A percentile compares a stretch with the other conserved stretches of the same genome.
Conservation (phyloP, 2,329 filamentous ascomycete species). For the Talaromyces sp. region DNA sequence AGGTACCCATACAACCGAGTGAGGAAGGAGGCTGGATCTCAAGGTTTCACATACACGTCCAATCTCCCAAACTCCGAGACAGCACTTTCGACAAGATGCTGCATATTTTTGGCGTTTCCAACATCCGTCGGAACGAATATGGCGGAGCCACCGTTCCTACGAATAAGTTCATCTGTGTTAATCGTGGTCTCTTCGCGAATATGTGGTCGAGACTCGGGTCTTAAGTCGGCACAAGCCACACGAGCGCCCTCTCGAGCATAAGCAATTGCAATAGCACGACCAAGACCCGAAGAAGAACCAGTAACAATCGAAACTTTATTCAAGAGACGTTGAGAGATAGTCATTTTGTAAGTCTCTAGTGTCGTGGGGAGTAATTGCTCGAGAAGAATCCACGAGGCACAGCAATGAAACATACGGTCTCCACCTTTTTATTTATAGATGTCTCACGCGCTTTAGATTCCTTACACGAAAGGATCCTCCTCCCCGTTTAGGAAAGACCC, state of each 20-base stretch:
- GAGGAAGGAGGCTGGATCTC: neutral
- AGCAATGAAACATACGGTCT: neutral
- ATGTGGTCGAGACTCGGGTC: slow-evolving; percentile 12
- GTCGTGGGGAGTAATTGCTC: neutral
- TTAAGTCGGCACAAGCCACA: slow-evolving; percentile 23
- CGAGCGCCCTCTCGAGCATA: slow-evolving; percentile 24
- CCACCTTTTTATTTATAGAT: neutral
- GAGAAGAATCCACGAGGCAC: neutral
- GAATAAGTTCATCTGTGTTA: slow-evolving; percentile 41
- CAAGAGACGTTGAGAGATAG: neutral
- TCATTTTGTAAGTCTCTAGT: neutral
- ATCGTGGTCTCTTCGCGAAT: slow-evolving; percentile 21
- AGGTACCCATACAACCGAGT: neutral
- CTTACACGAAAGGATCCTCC: neutral
- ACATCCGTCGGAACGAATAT: slow-evolving; percentile 48
- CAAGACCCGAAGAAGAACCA: slow-evolving; percentile 22
- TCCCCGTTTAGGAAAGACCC: neutral
- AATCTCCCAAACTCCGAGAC: slow-evolving; percentile 24
- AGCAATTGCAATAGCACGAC: slow-evolving; percentile 21
- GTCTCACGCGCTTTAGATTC: neutral
- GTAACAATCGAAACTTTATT: slow-evolving; percentile 23
- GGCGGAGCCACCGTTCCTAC: slow-evolving; percentile 30
- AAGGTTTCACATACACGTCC: neutral
- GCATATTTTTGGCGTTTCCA: slow-evolving; percentile 34
- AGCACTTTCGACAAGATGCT: slow-evolving; percentile 35